Evolutionary conservation across 2,329 filamentous ascomycete species (phyloP), one percentile per base, ranked within the genome.

Genomic region (Aspergillus neotritici): DNA sequence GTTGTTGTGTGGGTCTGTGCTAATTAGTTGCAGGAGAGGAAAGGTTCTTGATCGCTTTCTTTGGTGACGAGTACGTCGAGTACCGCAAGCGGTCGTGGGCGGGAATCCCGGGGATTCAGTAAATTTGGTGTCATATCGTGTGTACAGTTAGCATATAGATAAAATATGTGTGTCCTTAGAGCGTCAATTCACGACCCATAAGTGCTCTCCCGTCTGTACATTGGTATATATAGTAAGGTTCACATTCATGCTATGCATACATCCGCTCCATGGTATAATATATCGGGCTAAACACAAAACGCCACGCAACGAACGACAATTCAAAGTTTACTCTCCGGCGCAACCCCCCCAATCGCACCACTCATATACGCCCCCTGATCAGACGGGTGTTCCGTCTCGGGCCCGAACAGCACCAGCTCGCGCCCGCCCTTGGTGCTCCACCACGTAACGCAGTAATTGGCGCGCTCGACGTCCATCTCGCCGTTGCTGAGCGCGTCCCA

Each of bases 381-480:
- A 2, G 41, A 40, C 6, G 39, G 31, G 36, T 25, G 21, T 6
- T 14, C 37, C 9, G 50, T 31, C 25, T 61, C 61, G 4, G 53
- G 51, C 1, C 71, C 77, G 58, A 68, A 75, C 2, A 81, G 51
- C 4, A 82, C 70, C 53, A 72, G 64, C 46, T 82, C 78, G 37
- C 77, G 68, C 0, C 80, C 80, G 4, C 80, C 79, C 46, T 77
- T 63, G 62, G 79, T 68, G 67, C 82, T 86, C 90, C 90, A 95
- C 90, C 90, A 96, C 2, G 80, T 79, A 13, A 94, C 85, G 37
- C 84, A 88, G 28, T 86, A 76, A 32, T 83, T 80, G 5, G 87
- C 84, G 47, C 88, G 77, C 61, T 94, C 86, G 16, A 94, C 83
- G 65, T 95, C 89, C 80, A 95, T 85, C 68, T 94, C 88, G 3